These are phyloP conservation scores for Neonectria coccinea DNA, from an alignment of 2,329 filamentous ascomycete species.

Conservation along the genomic window DNA sequence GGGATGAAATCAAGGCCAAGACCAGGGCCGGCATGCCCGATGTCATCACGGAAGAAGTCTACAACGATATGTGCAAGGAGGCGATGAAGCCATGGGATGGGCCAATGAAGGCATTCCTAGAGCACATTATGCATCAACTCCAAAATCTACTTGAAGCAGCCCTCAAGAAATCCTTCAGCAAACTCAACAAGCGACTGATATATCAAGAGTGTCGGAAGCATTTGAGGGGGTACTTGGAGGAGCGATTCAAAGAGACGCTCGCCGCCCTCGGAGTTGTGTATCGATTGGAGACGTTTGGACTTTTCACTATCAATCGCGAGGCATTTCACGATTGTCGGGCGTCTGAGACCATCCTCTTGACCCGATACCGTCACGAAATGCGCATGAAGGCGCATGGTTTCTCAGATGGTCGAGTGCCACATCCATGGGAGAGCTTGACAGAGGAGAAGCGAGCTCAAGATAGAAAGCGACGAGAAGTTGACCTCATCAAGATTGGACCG, in stretches of 20 bases:
- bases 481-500: slow-evolving; percentile 61
- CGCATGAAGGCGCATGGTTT: slow-evolving; percentile 58
- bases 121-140: slow-evolving; percentile 61
- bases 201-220: slow-evolving; percentile 61
- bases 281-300: slow-evolving; percentile 63
- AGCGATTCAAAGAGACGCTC: slow-evolving; percentile 52
- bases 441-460: slow-evolving; percentile 62
- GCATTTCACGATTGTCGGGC: slow-evolving; percentile 59
- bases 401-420: slow-evolving; percentile 42
- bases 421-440: slow-evolving; percentile 59
- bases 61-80: slow-evolving; percentile 67
- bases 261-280: slow-evolving; percentile 59
- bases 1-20: slow-evolving; percentile 64
- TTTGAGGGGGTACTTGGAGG: slow-evolving; percentile 58
- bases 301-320: slow-evolving; percentile 69
- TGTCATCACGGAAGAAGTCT: slow-evolving; percentile 69
- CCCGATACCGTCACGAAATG: slow-evolving; percentile 61
- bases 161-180: slow-evolving; percentile 60
- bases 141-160: slow-evolving; percentile 59
- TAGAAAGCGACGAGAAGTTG: slow-evolving; percentile 54
- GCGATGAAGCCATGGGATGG: slow-evolving; percentile 69
- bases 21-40: slow-evolving; percentile 69
- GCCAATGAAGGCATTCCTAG: slow-evolving; percentile 63
- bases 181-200: slow-evolving; percentile 60
- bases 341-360: slow-evolving; percentile 60